Evolutionary conservation across 257 asterid genomes (phyloP), one percentile per base, ranked within the genome.

Genomic region (Solanum lycopersicoides): DNA sequence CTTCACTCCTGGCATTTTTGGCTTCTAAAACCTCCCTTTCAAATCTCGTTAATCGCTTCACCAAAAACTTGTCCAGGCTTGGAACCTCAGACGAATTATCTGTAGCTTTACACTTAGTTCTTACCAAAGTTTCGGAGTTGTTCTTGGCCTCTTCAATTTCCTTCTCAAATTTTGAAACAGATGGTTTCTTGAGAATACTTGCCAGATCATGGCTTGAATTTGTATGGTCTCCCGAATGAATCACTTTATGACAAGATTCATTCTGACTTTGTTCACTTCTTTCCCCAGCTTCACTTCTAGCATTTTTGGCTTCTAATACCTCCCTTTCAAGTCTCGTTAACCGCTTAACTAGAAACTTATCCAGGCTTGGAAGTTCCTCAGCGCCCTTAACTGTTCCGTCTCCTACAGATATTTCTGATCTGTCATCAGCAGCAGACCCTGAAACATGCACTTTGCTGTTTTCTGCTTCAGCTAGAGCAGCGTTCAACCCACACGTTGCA

Each of bases 291-390:
- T 89, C 96, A 76, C 83, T 91, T 63, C 90, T 92, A 4, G 95
- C 95, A 74, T 91, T 95, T 89, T 94, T 96, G 50, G 99, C 98
- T 88, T 96, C 98, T 66, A 93, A 86, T 16, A 96, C 93, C 91
- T 96, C 99, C 90, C 95, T 94, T 92, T 96, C 99, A 32, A 96
- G 98, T 82, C 99, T 94, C 0, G 98, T 94, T 89, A 96, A 71
- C 82, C 93, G 94, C 90, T 95, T 96, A 82, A 96, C 98, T 39
- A 96, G 94, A 91, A 94, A 94, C 90, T 95, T 92, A 90, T 95
- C 98, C 37, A 96, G 90, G 86, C 98, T 90, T 60, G 98, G 99
- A 79, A 96, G 93, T 86, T 92, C 95, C 60, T 86, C 87, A n/a
- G 88, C 91, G 59, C 76, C 87, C 90, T 87, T 86, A 12, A 37